Evolutionary conservation across 306 rosid species (phyloP).

Genomic region (Gleditsia sinensis): DNA sequence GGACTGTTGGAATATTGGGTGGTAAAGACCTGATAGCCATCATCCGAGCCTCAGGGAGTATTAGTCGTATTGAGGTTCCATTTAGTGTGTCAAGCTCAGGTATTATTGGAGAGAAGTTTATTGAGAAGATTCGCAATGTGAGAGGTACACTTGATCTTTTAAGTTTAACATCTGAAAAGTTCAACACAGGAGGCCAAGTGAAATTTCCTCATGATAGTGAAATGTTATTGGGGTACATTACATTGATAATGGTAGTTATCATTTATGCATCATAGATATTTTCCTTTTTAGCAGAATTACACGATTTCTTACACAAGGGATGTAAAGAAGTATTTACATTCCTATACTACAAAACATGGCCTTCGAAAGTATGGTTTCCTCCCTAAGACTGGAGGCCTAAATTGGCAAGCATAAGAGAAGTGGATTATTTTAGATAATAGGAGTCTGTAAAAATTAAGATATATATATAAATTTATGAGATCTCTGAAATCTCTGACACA

Average conservation of each 20-base stretch:
- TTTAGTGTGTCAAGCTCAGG: constrained; percentile 64
- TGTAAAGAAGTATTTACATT: background rate
- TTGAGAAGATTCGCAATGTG: constrained; percentile 83
- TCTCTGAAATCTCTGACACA: background rate
- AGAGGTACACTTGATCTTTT: constrained; percentile 63
- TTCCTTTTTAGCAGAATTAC: constrained; percentile 2
- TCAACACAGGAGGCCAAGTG: constrained; percentile 12
- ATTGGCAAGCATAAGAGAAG: background rate
- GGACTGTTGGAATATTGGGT: constrained; percentile 82
- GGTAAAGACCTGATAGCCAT: constrained; percentile 86
- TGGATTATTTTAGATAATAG: background rate
- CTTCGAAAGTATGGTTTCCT: constrained; percentile 18
- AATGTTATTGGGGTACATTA: constrained; percentile 9
- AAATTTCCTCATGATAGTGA: background rate
- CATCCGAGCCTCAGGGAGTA: constrained; percentile 92
- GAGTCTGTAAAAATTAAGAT: background rate
- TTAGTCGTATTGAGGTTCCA: constrained; percentile 66
- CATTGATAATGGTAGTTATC: background rate
- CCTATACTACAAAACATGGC: background rate
- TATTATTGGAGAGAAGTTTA: constrained; percentile 79
- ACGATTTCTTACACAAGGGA: constrained; percentile 10
- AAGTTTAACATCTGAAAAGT: constrained; percentile 27
- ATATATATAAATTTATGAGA: background rate
- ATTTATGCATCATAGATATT: constrained; percentile 21
- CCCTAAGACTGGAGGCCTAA: constrained; percentile 6